Evolutionary conservation across 768 basidiomycete genomes (phyloP).

Genomic region (Termitomyces sp.): DNA sequence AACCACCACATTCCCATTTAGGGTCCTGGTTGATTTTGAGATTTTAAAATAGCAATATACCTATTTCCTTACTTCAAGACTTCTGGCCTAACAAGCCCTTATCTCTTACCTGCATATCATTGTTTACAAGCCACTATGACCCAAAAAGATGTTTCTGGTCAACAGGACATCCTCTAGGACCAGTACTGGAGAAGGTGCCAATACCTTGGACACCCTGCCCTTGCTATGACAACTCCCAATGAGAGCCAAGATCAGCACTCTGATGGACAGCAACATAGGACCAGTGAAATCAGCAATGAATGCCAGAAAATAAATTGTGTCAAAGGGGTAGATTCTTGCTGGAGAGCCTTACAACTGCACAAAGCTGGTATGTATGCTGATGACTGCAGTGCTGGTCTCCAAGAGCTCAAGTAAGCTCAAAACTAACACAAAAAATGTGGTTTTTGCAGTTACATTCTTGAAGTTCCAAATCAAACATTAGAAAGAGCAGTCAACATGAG

Average conservation of each 20-base stretch:
- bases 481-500: too few species aligned
- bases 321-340: slow-evolving; percentile 1
- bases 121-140: background rate
- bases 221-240: background rate
- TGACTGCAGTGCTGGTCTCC: background rate
- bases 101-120: background rate
- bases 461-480: too few species aligned
- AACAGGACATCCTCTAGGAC: background rate
- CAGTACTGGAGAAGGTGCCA: slow-evolving; percentile 15
- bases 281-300: background rate
- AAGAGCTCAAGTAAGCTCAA: background rate
- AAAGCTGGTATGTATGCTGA: slow-evolving; percentile 2
- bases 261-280: background rate
- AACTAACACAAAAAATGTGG: background rate
- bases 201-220: slow-evolving; percentile 21
- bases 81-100: too few species aligned
- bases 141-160: background rate
- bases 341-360: background rate
- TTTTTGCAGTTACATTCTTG: too few species aligned
- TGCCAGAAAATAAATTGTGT: background rate
- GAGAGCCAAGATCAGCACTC: background rate
- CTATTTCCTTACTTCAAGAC: background rate
- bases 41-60: background rate
- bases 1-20: slow-evolving; percentile 1
- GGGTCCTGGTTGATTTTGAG: background rate